phyloP scores from a whole-genome alignment of 441 rosid species.

The Populus hybrid region DNA sequence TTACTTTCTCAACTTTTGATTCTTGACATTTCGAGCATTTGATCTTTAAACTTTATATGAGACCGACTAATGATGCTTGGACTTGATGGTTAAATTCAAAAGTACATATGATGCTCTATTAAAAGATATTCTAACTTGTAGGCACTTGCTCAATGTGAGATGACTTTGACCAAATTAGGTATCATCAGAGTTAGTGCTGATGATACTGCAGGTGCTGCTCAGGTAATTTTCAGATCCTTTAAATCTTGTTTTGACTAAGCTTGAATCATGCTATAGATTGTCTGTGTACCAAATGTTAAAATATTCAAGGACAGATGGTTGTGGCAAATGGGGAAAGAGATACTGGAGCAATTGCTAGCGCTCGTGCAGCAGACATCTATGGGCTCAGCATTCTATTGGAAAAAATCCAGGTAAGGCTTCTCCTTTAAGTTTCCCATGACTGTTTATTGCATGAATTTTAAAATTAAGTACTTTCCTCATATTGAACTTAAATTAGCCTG shows the following conservation, averaged over 20 bases:
- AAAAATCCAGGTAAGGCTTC: constrained; percentile 53
- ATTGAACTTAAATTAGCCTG: constrained; percentile 13
- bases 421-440: constrained; percentile 9
- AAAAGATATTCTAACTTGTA: constrained; percentile 28
- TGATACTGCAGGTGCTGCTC: constrained; percentile 82
- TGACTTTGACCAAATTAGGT: constrained; percentile 59
- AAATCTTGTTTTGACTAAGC: constrained; percentile 6
- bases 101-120: constrained; percentile 6
- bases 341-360: constrained; percentile 72
- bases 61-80: background rate
- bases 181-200: constrained; percentile 71
- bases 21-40: background rate
- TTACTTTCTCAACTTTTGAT: background rate
- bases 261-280: background rate
- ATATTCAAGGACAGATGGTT: constrained; percentile 43
- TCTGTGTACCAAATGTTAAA: constrained; percentile 6
- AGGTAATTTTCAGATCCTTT: constrained; percentile 38
- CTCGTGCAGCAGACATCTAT: constrained; percentile 76
- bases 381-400: constrained; percentile 57
- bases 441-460: background rate
- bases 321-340: constrained; percentile 58
- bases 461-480: background rate
- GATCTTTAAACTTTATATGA: constrained; percentile 1
- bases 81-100: constrained; percentile 4
- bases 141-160: constrained; percentile 82